phyloP scores from a whole-genome alignment of 371 early-diverging fungal species.

The Entomophthora muscae region DNA sequence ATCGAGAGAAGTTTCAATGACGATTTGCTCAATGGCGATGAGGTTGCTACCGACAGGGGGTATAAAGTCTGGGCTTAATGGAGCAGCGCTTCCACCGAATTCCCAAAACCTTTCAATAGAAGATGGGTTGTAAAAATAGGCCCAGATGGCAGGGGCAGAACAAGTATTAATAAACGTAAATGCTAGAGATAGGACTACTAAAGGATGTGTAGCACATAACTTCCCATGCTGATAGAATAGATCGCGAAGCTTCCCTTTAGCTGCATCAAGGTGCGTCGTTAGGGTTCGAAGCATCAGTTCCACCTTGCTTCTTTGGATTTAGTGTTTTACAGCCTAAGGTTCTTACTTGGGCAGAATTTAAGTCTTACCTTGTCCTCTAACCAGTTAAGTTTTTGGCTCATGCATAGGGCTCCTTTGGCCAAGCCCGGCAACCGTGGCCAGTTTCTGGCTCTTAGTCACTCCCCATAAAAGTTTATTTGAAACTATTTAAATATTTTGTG shows the following conservation, averaged over 20 bases:
- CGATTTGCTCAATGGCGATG: background rate
- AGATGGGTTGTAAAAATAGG: background rate
- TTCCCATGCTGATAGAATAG: conserved; percentile 15
- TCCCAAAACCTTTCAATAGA: background rate
- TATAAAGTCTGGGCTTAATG: background rate
- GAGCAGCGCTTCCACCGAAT: background rate
- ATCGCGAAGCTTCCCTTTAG: background rate
- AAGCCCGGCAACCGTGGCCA: no score
- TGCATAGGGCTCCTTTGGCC: no score
- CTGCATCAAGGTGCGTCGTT: background rate
- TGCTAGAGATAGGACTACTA: conserved; percentile 13
- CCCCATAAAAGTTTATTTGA: no score
- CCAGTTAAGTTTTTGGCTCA: no score
- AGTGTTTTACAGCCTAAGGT: no score
- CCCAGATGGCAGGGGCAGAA: conserved; percentile 10
- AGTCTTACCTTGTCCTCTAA: no score
- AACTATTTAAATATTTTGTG: no score
- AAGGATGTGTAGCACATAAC: conserved; percentile 11
- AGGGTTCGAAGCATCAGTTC: background rate
- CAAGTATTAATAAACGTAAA: conserved; percentile 13
- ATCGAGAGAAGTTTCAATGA: background rate
- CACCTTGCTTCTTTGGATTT: no score
- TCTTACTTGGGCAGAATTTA: no score
- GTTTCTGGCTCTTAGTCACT: no score
- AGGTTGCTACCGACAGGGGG: background rate